Base-by-base conservation (phyloP, 1,284 basidiomycete genomes). In the Pseudozyma sp. region DNA sequence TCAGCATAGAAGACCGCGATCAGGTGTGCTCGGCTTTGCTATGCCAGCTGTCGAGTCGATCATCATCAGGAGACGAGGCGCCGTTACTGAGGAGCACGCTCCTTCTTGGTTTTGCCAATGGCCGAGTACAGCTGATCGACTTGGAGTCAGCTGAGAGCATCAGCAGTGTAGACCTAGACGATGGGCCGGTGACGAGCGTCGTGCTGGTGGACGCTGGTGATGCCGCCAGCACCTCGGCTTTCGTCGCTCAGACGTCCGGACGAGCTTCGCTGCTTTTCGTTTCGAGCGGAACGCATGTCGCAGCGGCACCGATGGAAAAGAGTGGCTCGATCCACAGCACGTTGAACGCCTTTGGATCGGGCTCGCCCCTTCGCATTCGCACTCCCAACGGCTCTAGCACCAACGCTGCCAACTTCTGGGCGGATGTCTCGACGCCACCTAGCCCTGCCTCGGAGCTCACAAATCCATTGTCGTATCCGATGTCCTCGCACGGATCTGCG, bases 401-500 rank as follows among this genome's bases (percentile, higher is more conserved):
- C 33, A 70, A 57, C 19, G 68, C 68, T 16, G 60, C 68, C 35
- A 68, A 42, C 19, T 68, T 75, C 29, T 75, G 72, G 72, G 61
- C 56, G 1, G 72, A 68, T 19, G 53, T 46, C 30, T 75, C 72
- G 44, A 56, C 68, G 17, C 72, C 72, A n/a, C 68, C 72, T 3
- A 75, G 68, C 33, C 72, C 72, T 6, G 52, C 72, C 3, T 42
- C 68, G 14, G 72, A 75, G 40, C 45, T 68, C 5, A 49, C 56
- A 37, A 68, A 68, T 37, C 64, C 68, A 5, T 29, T 66, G 34
- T 55, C 68, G 19, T 75, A 75, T 33, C 72, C 72, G 4, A 71
- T 75, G 63, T 75, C 72, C 10, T 75, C 68, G 46, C 72, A 75
- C 34, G 68, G 72, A 2, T 68, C 62, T 40, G 64, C 64, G 3